These are phyloP conservation scores for Hypomontagnella monticulosa DNA, from an alignment of 495 filamentous ascomycete species.

Conservation along the genomic window DNA sequence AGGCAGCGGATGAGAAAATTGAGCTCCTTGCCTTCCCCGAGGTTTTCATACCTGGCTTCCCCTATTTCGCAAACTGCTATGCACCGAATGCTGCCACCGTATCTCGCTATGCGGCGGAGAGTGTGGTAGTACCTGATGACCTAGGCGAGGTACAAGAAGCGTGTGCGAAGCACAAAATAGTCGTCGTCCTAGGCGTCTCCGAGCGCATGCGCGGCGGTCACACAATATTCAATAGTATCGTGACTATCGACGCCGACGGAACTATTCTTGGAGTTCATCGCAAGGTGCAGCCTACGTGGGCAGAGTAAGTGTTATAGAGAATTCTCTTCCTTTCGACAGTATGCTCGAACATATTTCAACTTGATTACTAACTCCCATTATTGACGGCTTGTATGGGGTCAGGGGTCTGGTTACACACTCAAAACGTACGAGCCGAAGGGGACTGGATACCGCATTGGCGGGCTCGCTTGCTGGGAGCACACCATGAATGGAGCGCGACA, in stretches of 20 bases:
- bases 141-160: constrained; percentile 47
- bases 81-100: constrained; percentile 44
- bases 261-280: constrained; percentile 56
- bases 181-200: constrained; percentile 51
- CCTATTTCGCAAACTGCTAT: constrained; percentile 50
- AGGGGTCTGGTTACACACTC: constrained; percentile 54
- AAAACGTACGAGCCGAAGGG: constrained; percentile 34
- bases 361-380: too few species aligned
- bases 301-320: constrained; percentile 32
- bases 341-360: too few species aligned
- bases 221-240: constrained; percentile 56
- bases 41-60: constrained; percentile 50
- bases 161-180: constrained; percentile 42
- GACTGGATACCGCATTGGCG: constrained; percentile 52
- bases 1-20: constrained; percentile 41
- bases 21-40: constrained; percentile 50
- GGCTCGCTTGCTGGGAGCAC: constrained; percentile 61
- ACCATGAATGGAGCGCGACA: constrained; percentile 58
- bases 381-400: constrained; percentile 53
- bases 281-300: constrained; percentile 61
- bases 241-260: constrained; percentile 52
- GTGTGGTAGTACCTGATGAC: constrained; percentile 49
- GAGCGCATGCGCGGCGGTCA: constrained; percentile 51
- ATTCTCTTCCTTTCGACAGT: too few species aligned
- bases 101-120: constrained; percentile 45